phyloP scores from a whole-genome alignment of 2,329 filamentous ascomycete species.

The Colletotrichum sidae region DNA sequence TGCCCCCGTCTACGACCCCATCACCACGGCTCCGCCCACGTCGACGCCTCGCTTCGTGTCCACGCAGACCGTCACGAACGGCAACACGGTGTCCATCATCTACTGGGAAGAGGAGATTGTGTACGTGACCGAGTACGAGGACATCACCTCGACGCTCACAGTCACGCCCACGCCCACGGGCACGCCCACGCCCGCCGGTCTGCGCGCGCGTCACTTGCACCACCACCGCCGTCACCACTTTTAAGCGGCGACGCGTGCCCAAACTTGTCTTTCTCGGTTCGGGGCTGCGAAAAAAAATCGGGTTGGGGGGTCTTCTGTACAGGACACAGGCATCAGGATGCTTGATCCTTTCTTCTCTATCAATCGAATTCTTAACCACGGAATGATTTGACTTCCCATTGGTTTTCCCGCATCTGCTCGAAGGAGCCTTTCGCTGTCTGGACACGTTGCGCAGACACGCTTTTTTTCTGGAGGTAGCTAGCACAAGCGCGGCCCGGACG shows the following conservation, averaged over 20 bases:
- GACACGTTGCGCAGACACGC: slow-evolving; percentile 30
- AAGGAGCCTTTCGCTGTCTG: slow-evolving; percentile 33
- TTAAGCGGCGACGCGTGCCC: slow-evolving; percentile 18
- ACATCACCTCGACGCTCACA: slow-evolving; percentile 55
- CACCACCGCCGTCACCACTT: slow-evolving; percentile 50
- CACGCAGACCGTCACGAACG: slow-evolving; percentile 65
- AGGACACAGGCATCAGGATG: slow-evolving; percentile 32
- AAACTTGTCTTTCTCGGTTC: slow-evolving; percentile 12
- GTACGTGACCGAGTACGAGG: slow-evolving; percentile 61
- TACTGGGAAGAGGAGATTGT: slow-evolving; percentile 67
- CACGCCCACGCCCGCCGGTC: slow-evolving; percentile 40
- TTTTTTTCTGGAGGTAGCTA: slow-evolving; percentile 37
- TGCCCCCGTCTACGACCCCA: slow-evolving; percentile 46
- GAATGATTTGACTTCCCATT: slow-evolving; percentile 36
- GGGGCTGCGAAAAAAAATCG: slow-evolving; percentile 18
- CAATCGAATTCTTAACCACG: slow-evolving; percentile 17
- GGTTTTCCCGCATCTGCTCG: slow-evolving; percentile 34
- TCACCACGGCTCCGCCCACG: slow-evolving; percentile 19
- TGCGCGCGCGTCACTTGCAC: slow-evolving; percentile 49
- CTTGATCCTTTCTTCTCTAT: slow-evolving; percentile 20
- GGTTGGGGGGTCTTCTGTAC: slow-evolving; percentile 22
- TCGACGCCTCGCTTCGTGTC: slow-evolving; percentile 48
- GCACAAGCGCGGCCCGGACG: slow-evolving; percentile 28
- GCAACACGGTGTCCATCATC: slow-evolving; percentile 65
- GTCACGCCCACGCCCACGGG: slow-evolving; percentile 47